Percentiles rank a stretch among this genome's conserved stretches.
Conservation (phyloP, 106 monocot genomes). For the Dendrobium huoshanense region DNA sequence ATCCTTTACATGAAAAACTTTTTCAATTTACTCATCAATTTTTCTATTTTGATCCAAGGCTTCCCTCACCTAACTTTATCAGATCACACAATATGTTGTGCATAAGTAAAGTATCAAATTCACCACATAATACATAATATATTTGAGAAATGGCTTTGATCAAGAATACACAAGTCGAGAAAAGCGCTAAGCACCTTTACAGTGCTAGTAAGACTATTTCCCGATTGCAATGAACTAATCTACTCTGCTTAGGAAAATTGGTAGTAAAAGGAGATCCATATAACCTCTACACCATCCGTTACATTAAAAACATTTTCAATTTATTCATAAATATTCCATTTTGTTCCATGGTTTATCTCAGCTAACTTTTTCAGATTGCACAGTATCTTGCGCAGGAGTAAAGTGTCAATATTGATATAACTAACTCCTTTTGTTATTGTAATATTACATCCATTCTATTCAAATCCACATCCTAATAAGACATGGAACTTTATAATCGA, state of each 20-base stretch:
- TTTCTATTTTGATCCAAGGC: too few relatives aligned
- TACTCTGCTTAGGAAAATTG: too few relatives aligned
- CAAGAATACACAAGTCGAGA: too few relatives aligned
- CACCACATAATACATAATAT: not conserved
- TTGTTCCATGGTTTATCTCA: not conserved
- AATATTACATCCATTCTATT: not conserved
- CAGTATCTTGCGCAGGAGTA: not conserved
- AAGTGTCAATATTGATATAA: not conserved
- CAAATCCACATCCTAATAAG: not conserved
- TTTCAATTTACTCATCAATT: too few relatives aligned
- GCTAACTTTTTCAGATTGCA: not conserved
- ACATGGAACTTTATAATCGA: not conserved
- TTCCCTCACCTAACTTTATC: too few relatives aligned
- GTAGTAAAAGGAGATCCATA: too few relatives aligned
- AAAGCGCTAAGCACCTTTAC: too few relatives aligned
- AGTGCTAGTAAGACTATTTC: too few relatives aligned
- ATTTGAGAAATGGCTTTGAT: not conserved
- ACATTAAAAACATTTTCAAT: not conserved
- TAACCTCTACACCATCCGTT: not conserved
- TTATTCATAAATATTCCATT: not conserved
- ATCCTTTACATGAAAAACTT: too few relatives aligned
- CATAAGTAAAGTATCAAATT: not conserved
- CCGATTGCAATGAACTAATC: too few relatives aligned
- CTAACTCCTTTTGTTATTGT: not conserved
- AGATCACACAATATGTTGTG: too few relatives aligned